Base-by-base conservation (phyloP, 2,329 filamentous ascomycete species). In the Trichophyton simii region DNA sequence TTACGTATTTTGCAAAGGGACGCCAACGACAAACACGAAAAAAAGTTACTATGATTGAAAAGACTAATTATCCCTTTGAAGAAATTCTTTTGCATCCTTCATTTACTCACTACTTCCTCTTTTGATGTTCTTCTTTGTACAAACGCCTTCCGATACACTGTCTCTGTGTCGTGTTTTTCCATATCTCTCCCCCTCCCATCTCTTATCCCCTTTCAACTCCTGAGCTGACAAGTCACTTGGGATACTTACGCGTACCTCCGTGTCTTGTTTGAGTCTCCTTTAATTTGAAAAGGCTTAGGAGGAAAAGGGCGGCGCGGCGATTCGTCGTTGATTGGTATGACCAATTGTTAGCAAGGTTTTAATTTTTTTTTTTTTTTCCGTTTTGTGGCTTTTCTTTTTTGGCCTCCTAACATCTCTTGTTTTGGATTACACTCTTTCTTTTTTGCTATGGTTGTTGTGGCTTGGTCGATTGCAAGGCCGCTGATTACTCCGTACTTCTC, bases 281-380 rank as follows among this genome's bases (percentile, higher is more conserved):
- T 25, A 55, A 52, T 28, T 52, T 52, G 20, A 22, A 25, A 25
- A 52, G 2, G 20, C 8, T 13, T 13, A 38, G 11, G 46, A 28
- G 46, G 11, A 52, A 28, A 15, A 15, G 46, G 20, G 5, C 28
- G 34, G 2, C 52, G 7, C 13, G 25, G 28, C 52, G 28, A 20
- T 28, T 55, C 52, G 48, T 54, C 25, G 15, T 52, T 36, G 28
- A 18, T 36, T 36, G 52, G 28, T 20, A 55, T 55, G 15, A 34
- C 46, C 50, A 28, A 55, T n/a, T 28, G 28, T 55, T 55, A 55
- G 52, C 52, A 55, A 55, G 28, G 52, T 55, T 55, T 31, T 34
- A 55, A 58, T 38, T 13, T 31, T 31, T 31, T 31, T 31, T 31
- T 22, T 22, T 22, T 22, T 22, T 31, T 6, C 4, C 22, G 3